Evolutionary conservation across 148 eudicot genomes (phyloP).

Genomic region (Rheum nobile): DNA sequence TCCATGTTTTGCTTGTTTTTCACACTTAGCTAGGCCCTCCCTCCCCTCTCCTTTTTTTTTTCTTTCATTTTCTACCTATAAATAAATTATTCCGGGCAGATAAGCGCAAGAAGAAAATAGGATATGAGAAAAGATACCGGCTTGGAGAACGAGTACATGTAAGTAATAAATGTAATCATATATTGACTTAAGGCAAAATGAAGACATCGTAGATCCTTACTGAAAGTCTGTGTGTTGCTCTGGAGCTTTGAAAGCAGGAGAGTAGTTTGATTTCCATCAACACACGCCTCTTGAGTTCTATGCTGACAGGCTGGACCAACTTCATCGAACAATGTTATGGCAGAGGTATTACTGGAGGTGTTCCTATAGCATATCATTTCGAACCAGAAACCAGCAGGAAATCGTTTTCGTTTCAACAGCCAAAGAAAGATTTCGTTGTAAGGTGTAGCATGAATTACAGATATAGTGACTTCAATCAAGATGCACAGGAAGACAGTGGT

Average conservation of each 20-base stretch:
- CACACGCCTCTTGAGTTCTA: conserved; percentile 16
- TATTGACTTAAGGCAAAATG: not conserved
- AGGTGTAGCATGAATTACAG: conserved; percentile 82
- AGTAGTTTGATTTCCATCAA: conserved; percentile 16
- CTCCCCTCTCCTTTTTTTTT: not conserved
- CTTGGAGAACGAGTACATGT: not conserved
- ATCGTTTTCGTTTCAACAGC: conserved; percentile 58
- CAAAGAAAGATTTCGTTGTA: conserved; percentile 57
- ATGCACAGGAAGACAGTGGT: conserved; percentile 31
- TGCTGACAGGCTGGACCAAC: conserved; percentile 17
- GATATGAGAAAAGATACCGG: not conserved
- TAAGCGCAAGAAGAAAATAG: not conserved
- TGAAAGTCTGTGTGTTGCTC: conserved; percentile 55
- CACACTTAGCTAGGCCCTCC: not conserved
- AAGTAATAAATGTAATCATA: not conserved
- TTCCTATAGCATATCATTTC: conserved; percentile 30
- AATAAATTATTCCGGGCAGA: not conserved
- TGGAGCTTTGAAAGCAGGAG: conserved; percentile 50
- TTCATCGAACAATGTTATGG: conserved; percentile 11
- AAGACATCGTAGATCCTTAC: conserved; percentile 29
- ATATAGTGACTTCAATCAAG: conserved; percentile 42
- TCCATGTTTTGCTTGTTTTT: not conserved
- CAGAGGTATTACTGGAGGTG: conserved; percentile 16
- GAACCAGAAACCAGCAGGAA: conserved; percentile 82
- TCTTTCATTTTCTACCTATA: not conserved